Evolutionary conservation across 805 yeast species (phyloP), one percentile per base, ranked within the genome.

Genomic region (Metahyphopichia silvanorum): DNA sequence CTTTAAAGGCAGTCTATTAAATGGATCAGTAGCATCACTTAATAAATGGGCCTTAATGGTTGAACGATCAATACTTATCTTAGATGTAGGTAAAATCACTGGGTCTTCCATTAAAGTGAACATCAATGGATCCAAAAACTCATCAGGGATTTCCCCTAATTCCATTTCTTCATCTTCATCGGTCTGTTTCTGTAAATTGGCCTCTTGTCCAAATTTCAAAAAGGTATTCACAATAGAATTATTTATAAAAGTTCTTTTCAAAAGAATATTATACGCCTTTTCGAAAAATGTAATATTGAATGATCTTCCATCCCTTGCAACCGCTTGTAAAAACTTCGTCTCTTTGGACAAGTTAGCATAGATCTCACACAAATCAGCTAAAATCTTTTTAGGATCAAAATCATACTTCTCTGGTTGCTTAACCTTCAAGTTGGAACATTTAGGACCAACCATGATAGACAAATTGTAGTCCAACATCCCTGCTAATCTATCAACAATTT

Each of bases 11-110:
- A 79, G 73, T 60, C 99, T 79, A 60, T 91, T 93, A 66, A 93
- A 93, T 13, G 99, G 99, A 65, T 93, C 99, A 0, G 96, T 93
- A 1, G 95, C 77, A 62, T 93, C 98, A 63, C 91, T 86, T 56
- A 93, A 72, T 38, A 93, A 66, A 67, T 93, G 98, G 3, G 96
- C 86, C 53, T 88, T 91, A 47, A 93, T 85, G 2, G 97, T 93
- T 22, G 93, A 74, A 53, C 94, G 70, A 56, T 93, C 99, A 47
- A 93, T 86, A 30, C 80, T 77, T 13, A 89, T 77, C 42, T 77
- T 82, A 1, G 96, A 86, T 6, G 85, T 70, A 6, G 99, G 99
- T 47, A 93, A 70, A n/a, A 75, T 82, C 4, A 93, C 98, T 0
- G 99, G 99, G 55, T 93, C 95, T 46, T 80, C 84, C 98, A 93